These are phyloP conservation scores for Calcarisporium arbuscula DNA, from an alignment of 2,329 filamentous ascomycete species.

Conservation along the genomic window DNA sequence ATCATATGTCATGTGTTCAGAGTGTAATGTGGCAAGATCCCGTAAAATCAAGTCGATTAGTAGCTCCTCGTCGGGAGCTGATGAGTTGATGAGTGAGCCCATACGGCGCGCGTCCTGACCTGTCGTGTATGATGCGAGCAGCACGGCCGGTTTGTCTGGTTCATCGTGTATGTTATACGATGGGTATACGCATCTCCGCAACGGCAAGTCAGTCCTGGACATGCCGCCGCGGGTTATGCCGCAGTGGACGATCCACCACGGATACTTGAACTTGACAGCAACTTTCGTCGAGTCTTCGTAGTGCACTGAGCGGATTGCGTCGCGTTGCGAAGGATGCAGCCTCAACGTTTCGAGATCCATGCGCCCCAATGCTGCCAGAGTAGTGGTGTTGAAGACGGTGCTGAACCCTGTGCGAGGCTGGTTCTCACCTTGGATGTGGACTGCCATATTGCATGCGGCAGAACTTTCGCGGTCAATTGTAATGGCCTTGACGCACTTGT, in stretches of 20 bases:
- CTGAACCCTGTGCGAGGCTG: conserved; percentile 13
- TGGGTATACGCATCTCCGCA: conserved; percentile 28
- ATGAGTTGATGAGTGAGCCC: conserved; percentile 15
- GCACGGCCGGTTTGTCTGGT: conserved; percentile 18
- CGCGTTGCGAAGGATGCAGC: conserved; percentile 17
- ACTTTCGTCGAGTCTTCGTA: conserved; percentile 27
- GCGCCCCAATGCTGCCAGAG: conserved; percentile 20
- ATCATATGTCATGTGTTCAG: neutral
- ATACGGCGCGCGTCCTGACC: conserved; percentile 27
- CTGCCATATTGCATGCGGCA: neutral
- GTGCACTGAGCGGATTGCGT: conserved; percentile 22
- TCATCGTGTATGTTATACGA: conserved; percentile 25
- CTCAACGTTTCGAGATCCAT: conserved; percentile 19
- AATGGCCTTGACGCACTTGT: too few species aligned
- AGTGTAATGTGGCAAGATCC: neutral
- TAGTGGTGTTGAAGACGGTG: conserved; percentile 24
- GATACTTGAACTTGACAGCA: conserved; percentile 24
- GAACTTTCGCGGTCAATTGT: too few species aligned
- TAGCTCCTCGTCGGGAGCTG: too few species aligned
- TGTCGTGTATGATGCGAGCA: conserved; percentile 31
- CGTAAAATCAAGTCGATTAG: neutral
- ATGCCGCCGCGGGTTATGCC: conserved; percentile 24
- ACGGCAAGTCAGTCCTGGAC: conserved; percentile 22
- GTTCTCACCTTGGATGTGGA: conserved; percentile 1
- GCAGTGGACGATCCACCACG: conserved; percentile 24